Evolutionary conservation across 495 filamentous ascomycete genomes (phyloP).

Genomic region (Aspergillus ostianus): DNA sequence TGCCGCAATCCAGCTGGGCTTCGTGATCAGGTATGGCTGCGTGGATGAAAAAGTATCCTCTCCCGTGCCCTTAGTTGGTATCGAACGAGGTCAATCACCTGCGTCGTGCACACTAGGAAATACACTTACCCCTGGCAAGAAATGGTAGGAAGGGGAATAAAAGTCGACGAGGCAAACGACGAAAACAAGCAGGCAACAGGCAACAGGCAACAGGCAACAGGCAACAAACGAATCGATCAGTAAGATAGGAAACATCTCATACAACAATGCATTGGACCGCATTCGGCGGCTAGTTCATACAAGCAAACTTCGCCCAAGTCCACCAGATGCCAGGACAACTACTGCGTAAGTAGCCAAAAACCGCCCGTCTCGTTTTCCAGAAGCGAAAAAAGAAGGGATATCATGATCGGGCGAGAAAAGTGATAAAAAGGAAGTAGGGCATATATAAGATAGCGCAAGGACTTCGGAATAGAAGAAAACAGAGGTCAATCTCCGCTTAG

Average conservation of each 20-base stretch:
- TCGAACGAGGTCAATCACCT: neutral
- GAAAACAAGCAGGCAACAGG: conserved; percentile 7
- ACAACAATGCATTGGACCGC: conserved; percentile 28
- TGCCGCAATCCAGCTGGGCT: conserved; percentile 11
- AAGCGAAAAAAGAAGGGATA: conserved; percentile 16
- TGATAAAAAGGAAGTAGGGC: conserved; percentile 16
- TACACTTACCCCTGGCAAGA: conserved; percentile 8
- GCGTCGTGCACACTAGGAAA: conserved; percentile 5
- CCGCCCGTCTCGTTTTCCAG: conserved; percentile 9
- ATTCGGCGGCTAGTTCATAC: conserved; percentile 26
- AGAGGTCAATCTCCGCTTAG: conserved; percentile 41
- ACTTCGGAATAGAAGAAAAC: conserved; percentile 4
- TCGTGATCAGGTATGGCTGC: conserved; percentile 1
- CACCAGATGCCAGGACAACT: conserved; percentile 36
- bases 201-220: neutral
- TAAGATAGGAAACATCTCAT: conserved; percentile 21
- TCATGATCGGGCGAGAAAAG: conserved; percentile 15
- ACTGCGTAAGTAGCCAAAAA: conserved; percentile 32
- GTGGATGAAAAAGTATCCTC: neutral
- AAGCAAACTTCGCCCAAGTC: conserved; percentile 30
- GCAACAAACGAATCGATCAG: conserved; percentile 9
- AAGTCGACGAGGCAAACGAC: conserved; percentile 2
- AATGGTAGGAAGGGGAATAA: neutral
- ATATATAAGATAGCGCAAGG: neutral
- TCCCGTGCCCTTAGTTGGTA: neutral